Conservation (phyloP, 768 basidiomycete species). For the Panellus pusillus region DNA sequence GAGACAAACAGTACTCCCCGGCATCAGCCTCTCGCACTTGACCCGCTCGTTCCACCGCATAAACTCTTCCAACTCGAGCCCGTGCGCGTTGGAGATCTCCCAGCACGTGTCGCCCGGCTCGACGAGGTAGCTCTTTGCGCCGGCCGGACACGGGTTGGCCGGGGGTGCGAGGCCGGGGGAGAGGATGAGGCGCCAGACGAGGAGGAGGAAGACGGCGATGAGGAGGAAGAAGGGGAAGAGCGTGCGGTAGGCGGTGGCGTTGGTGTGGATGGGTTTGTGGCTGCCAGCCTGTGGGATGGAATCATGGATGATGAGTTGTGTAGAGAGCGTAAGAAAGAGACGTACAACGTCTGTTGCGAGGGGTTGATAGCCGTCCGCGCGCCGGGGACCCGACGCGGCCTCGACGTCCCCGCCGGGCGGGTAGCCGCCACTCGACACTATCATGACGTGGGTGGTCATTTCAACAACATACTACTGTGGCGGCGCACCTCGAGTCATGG, state of each 20-base stretch:
- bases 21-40: constrained; percentile 57
- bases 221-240: constrained; percentile 75
- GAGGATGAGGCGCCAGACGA: constrained; percentile 61
- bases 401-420: constrained; percentile 52
- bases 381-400: constrained; percentile 50
- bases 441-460: too few species aligned
- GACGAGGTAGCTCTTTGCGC: constrained; percentile 46
- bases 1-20: constrained; percentile 61
- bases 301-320: too few species aligned
- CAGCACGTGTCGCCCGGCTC: constrained; percentile 67
- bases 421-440: constrained; percentile 21
- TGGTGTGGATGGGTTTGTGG: constrained; percentile 22
- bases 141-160: constrained; percentile 37
- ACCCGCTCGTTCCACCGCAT: constrained; percentile 52
- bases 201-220: constrained; percentile 59
- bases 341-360: constrained; percentile 54
- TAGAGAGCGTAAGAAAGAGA: constrained; percentile 1
- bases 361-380: constrained; percentile 58
- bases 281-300: too few species aligned
- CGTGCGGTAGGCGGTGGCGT: constrained; percentile 52
- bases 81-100: constrained; percentile 52
- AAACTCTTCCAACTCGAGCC: constrained; percentile 52
- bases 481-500: constrained; percentile 52
- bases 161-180: constrained; percentile 40
- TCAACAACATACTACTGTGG: constrained; percentile 13